phyloP scores from a whole-genome alignment of 306 rosid genomes.

The Inga oerstediana region DNA sequence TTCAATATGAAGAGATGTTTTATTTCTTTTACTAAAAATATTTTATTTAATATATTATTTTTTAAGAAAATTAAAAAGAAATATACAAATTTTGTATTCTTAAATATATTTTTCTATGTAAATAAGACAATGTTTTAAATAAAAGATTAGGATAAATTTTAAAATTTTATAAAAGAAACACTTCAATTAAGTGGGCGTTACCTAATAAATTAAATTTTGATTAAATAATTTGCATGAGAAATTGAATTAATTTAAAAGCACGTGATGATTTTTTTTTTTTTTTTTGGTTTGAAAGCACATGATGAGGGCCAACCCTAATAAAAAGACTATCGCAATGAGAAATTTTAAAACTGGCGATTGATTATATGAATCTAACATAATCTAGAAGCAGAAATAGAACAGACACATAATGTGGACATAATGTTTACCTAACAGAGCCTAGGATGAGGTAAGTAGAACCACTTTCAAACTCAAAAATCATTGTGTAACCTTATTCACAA shows the following conservation, averaged over 20 bases:
- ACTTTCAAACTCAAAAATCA: slow-evolving; percentile 35
- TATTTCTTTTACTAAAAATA: too few relatives aligned
- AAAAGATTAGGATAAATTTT: too few relatives aligned
- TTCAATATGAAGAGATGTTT: too few relatives aligned
- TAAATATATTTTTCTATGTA: too few relatives aligned
- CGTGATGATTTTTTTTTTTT: not conserved
- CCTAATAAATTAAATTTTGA: too few relatives aligned
- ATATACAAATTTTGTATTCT: too few relatives aligned
- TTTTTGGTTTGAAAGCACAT: not conserved
- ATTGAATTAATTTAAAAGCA: not conserved
- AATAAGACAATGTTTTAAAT: too few relatives aligned
- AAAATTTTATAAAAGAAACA: too few relatives aligned
- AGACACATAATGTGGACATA: slow-evolving; percentile 18
- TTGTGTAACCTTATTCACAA: slow-evolving; percentile 26
- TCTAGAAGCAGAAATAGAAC: not conserved
- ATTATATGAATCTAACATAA: not conserved
- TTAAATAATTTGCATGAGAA: not conserved
- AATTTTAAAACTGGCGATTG: not conserved
- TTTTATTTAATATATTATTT: too few relatives aligned
- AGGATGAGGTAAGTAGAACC: slow-evolving; percentile 18
- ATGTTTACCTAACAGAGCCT: slow-evolving; percentile 12
- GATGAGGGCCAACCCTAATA: not conserved
- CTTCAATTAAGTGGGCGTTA: not conserved
- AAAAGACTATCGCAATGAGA: not conserved
- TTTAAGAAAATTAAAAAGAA: too few relatives aligned